Base-by-base conservation (phyloP, 306 rosid genomes). In the Fagus sylvatica region DNA sequence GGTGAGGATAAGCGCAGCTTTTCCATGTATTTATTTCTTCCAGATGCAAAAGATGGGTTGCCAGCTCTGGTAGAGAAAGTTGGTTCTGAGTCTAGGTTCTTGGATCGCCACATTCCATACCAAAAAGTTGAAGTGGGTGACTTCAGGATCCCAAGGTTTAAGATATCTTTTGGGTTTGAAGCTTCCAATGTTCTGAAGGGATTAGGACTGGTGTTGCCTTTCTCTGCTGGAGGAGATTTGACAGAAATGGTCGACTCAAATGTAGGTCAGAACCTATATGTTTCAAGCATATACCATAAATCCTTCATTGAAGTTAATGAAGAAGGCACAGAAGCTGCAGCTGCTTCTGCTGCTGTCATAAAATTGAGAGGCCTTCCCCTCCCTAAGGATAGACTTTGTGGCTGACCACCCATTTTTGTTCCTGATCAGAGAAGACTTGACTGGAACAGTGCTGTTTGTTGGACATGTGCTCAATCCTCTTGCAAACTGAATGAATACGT, bases 311-410 rank as follows among this genome's bases (percentile, higher is more conserved):
- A 92, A 89, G 97, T 95, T 33, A 89, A 95, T 2, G 98, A 95
- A 84, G 88, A 87, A 88, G 96, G 97, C 73, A 89, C 97, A 28
- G 91, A 91, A 84, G 98, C 98, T 34, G 98, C 93, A 3, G 93
- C 90, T 30, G 93, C 87, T 40, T 79, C 86, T 7, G 90, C 81
- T 9, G 87, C 74, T 40, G 76, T 76, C 2, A 36, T 93, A 32
- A 0, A 0, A 1, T 0, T 66, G 15, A 76, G 90, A 80, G 0
- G 76, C 37, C 0, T 78, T 22, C 10, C 0, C 7, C 0, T 13
- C 7, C 5, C 53, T 1, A 59, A 17, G 56, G 69, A 11, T 85
- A 28, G 91, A 94, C 83, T 92, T 94, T 53, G 95, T 92, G 22
- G 98, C 95, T 6, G 90, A 92, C 72, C 97, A 85, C 42, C 95